Base-by-base conservation (phyloP, 345 rosid species). In the Brassica rapa region DNA sequence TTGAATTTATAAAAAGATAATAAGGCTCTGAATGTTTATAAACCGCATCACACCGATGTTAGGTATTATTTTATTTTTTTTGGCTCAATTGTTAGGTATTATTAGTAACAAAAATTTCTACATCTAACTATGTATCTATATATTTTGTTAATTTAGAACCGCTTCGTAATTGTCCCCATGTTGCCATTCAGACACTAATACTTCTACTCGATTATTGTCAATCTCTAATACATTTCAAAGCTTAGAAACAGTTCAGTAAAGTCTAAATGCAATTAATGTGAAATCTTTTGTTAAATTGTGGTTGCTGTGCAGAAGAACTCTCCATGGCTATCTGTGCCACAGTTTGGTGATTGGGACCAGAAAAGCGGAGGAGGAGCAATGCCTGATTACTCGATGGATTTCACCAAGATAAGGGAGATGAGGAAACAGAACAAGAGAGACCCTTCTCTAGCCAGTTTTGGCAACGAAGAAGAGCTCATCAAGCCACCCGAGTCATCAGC, bases 301-400 rank as follows among this genome's bases (percentile, higher is more conserved):
- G 39, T 25, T 61, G 65, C 6, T 68, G 9, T 72, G 81, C 79
- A 93, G 98, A 95, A 84, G 85, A 88, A 82, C 49, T 85, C 83
- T 43, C 92, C 92, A 6, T 93, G 99, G 99, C 86, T 95, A 70
- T 90, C 98, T 43, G 99, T 95, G 76, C 99, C 99, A 39, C 97
- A 93, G 70, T 95, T 95, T 82, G 99, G 98, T 62, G 99, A 93
- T 51, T 95, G 99, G 98, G 98, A 95, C 57, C 95, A 90, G 83
- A 95, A 93, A 86, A 98, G 97, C 63, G 83, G 97, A 69, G 83
- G 99, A 74, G 75, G 67, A 75, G 77, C 76, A 41, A 27, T 95
- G 80, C 99, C 99, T 2, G 99, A 95, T 79, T 93, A 95, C 86
- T 93, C 99, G 0, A 55, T 95, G 68, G 97, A 95, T 79, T 95